These are phyloP conservation scores for Aspergillus alliaceus DNA, from an alignment of 2,329 filamentous ascomycete genomes.

Conservation along the genomic window DNA sequence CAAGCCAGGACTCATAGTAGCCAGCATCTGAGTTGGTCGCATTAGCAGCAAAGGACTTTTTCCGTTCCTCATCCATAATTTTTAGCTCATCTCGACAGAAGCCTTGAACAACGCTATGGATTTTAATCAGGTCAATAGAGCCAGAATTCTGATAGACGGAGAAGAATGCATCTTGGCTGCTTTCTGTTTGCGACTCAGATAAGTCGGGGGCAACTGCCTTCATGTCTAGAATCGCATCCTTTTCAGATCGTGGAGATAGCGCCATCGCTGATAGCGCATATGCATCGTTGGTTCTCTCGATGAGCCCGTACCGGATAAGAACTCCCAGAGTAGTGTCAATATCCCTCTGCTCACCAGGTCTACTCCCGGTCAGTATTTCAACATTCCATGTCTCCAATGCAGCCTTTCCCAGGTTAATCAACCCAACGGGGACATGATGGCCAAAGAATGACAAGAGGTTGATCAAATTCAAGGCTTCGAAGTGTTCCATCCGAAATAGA, in stretches of 20 bases:
- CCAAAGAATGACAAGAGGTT: constrained; percentile 65
- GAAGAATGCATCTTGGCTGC: constrained; percentile 35
- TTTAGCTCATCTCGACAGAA: constrained; percentile 50
- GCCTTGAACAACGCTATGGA: constrained; percentile 49
- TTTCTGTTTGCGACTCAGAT: constrained; percentile 35
- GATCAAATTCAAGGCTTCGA: constrained; percentile 64
- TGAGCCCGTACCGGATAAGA: constrained; percentile 47
- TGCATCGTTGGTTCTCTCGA: constrained; percentile 41
- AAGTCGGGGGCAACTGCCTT: constrained; percentile 26
- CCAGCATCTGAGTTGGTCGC: constrained; percentile 25
- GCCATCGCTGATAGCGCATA: constrained; percentile 24
- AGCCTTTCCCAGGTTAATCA: constrained; percentile 57
- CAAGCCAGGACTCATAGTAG: constrained; percentile 45
- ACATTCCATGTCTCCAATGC: constrained; percentile 34
- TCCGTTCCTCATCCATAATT: constrained; percentile 33
- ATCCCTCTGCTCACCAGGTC: constrained; percentile 36
- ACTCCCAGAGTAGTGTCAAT: constrained; percentile 48
- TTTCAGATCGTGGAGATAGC: constrained; percentile 20
- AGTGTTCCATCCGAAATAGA: constrained; percentile 39
- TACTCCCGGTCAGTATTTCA: constrained; percentile 39
- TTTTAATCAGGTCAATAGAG: constrained; percentile 46
- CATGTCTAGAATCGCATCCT: constrained; percentile 21
- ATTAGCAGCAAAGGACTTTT: not conserved
- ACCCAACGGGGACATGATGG: constrained; percentile 65
- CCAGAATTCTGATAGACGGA: constrained; percentile 29